A percentile compares a stretch with the other conserved stretches of the same genome.
Evolutionary conservation across 768 basidiomycete genomes (phyloP).

Genomic region (Leucocoprinus leucothites): DNA sequence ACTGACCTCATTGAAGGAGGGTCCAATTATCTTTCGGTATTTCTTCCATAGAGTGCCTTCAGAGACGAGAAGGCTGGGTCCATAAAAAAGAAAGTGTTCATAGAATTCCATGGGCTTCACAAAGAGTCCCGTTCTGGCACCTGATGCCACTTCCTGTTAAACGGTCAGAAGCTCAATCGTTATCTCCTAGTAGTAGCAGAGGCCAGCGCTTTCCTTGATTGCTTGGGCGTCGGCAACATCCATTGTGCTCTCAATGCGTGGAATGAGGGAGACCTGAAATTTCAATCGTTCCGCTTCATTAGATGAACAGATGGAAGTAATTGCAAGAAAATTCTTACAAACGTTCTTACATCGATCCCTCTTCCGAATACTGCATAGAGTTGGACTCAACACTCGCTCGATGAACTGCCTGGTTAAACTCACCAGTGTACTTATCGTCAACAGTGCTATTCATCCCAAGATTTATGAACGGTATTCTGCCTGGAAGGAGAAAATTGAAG

Average conservation of each 20-base stretch:
- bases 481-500: background rate
- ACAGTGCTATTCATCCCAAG: background rate
- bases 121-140: constrained; percentile 19
- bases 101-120: constrained; percentile 14
- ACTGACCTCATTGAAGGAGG: constrained; percentile 17
- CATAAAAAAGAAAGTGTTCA: constrained; percentile 9
- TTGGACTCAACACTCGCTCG: no score
- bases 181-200: background rate
- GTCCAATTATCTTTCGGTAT: constrained; percentile 16
- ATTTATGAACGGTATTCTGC: background rate
- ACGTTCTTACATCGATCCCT: no score
- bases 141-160: constrained; percentile 9
- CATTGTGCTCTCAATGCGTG: constrained; percentile 2
- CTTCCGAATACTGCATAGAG: no score
- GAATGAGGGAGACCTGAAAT: constrained; percentile 4
- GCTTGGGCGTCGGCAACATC: constrained; percentile 10
- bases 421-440: background rate
- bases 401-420: background rate
- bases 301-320: no score
- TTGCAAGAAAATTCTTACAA: no score
- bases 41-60: constrained; percentile 17
- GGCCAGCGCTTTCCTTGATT: constrained; percentile 4
- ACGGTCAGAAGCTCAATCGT: background rate
- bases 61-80: constrained; percentile 13
- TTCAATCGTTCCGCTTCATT: no score